Conservation (phyloP, 1,139 yeast genomes). For the Candida sanyaensis region DNA sequence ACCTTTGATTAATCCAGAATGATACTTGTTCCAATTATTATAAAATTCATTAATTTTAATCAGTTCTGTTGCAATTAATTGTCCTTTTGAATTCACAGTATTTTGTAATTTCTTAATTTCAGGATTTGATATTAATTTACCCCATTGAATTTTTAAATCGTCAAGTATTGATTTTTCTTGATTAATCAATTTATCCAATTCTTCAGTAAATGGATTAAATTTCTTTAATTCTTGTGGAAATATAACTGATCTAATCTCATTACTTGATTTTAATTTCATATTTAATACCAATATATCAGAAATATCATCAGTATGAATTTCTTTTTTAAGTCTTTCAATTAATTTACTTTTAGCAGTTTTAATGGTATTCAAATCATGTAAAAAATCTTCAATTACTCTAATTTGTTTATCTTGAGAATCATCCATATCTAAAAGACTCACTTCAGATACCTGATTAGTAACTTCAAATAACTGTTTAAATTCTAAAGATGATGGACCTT, state of each 20-base stretch:
- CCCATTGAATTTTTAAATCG: constrained; percentile 61
- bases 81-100: constrained; percentile 32
- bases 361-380: constrained; percentile 45
- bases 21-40: constrained; percentile 61
- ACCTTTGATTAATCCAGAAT: constrained; percentile 63
- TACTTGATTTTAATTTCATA: constrained; percentile 54
- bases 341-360: constrained; percentile 63
- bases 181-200: constrained; percentile 67
- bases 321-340: constrained; percentile 64
- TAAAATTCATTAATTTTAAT: constrained; percentile 49
- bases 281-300: constrained; percentile 74
- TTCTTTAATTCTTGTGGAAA: constrained; percentile 78
- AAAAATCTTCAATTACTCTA: constrained; percentile 45
- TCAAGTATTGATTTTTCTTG: constrained; percentile 61
- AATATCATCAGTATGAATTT: constrained; percentile 82
- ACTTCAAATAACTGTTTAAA: constrained; percentile 31
- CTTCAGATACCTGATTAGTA: constrained; percentile 22
- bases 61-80: constrained; percentile 27
- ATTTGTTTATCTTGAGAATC: constrained; percentile 36
- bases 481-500: constrained; percentile 35
- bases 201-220: constrained; percentile 66
- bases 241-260: constrained; percentile 57
- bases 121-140: constrained; percentile 49
- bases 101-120: constrained; percentile 39
- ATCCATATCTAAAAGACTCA: constrained; percentile 67